Evolutionary conservation across 805 yeast genomes (phyloP).

Genomic region (Lipomyces yamanashiensis): DNA sequence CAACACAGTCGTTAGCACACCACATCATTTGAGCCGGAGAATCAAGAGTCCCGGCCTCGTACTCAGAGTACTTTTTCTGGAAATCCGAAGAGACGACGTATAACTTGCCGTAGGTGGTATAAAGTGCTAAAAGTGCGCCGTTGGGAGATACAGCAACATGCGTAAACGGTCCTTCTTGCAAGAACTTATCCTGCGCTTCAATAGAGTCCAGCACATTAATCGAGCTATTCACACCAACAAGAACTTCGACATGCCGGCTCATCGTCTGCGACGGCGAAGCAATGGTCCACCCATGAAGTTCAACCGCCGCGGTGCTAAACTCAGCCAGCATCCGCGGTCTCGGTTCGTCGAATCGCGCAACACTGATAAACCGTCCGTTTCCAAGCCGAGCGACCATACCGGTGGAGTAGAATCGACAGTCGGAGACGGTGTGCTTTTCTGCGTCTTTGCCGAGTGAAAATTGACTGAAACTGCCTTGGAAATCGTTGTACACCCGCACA

Average conservation of each 20-base stretch:
- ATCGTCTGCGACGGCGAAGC: slow-evolving; percentile 40
- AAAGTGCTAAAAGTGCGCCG: slow-evolving; percentile 59
- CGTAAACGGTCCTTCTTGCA: slow-evolving; percentile 57
- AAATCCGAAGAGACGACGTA: slow-evolving; percentile 58
- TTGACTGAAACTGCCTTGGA: slow-evolving; percentile 69
- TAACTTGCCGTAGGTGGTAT: slow-evolving; percentile 51
- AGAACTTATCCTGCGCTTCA: slow-evolving; percentile 47
- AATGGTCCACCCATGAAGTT: slow-evolving; percentile 43
- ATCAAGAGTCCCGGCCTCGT: slow-evolving; percentile 48
- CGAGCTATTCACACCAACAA: slow-evolving; percentile 38
- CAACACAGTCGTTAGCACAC: slow-evolving; percentile 87
- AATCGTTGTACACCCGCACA: slow-evolving; percentile 64
- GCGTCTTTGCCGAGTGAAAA: slow-evolving; percentile 48
- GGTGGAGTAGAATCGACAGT: slow-evolving; percentile 48
- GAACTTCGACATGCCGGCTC: slow-evolving; percentile 43
- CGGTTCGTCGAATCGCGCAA: slow-evolving; percentile 50
- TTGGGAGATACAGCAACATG: slow-evolving; percentile 57
- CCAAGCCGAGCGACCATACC: slow-evolving; percentile 54
- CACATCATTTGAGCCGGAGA: slow-evolving; percentile 61
- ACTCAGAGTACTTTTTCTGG: slow-evolving; percentile 51
- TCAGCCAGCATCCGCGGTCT: slow-evolving; percentile 35
- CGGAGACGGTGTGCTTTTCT: slow-evolving; percentile 45
- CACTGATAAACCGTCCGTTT: slow-evolving; percentile 51
- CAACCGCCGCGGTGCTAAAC: slow-evolving; percentile 16
- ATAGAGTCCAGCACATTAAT: slow-evolving; percentile 38